Base-by-base conservation (phyloP, 2,329 filamentous ascomycete genomes). In the Exophiala sp. region DNA sequence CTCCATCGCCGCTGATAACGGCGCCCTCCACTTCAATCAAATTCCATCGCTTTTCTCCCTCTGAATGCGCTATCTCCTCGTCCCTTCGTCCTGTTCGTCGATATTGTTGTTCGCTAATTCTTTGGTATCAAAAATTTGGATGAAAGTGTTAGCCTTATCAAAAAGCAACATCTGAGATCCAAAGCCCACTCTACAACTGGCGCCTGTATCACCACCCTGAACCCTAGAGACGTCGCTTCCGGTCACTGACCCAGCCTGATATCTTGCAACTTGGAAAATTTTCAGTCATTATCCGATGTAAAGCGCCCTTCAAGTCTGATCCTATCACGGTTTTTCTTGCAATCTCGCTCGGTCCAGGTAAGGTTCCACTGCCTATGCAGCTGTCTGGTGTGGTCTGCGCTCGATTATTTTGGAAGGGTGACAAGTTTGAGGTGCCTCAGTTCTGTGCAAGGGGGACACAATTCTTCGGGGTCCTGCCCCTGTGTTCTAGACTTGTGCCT, bases 251-350 rank as follows among this genome's bases (percentile, higher is more conserved):
- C 2, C 14, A 37, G 34, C 34, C 34, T 37, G 34, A 37, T 32
- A 37, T 19, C 34, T 37, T 18, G 6, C 34, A 37, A 37, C 34
- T 6, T 41, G 6, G 38, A 41, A 41, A 41, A 41, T 41, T 41
- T 24, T 41, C 19, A 6, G 14, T 24, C 24, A 19, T 13, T 22
- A 41, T 9, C 38, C 38, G 22, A 41, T 41, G 38, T 23, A 23
- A 9, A 41, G 19, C 38, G 22, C 13, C 22, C 24, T 8, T 8
- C 7, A 18, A 5, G 11, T 37, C 34, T 37, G 14, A 16, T 37
- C 18, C 16, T 41, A 41, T 13, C 24, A 23, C 38, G 19, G 8
- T 7, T 41, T 21, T 24, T 41, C 19, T 8, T 24, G 38, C 19
- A n/a, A 41, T 14, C 19, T 41, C 21, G 19, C 14, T n/a, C 13